These are phyloP conservation scores for Candida stauntonica DNA, from an alignment of 805 yeast genomes.

Conservation along the genomic window DNA sequence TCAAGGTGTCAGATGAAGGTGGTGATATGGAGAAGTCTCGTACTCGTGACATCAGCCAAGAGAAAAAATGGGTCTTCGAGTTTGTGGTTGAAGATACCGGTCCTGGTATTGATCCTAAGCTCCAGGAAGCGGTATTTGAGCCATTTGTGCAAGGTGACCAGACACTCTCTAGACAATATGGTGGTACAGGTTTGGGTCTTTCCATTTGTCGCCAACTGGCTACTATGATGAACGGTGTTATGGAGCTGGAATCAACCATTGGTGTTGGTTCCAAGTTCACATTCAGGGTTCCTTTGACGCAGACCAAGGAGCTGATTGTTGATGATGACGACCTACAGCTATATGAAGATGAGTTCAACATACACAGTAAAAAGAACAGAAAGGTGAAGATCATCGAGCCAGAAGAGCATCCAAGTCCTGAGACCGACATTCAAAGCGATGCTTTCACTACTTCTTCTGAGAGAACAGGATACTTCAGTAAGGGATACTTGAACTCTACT, in stretches of 20 bases:
- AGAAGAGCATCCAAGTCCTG: background rate
- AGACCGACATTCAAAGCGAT: slow-evolving; percentile 1
- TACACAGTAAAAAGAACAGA: slow-evolving; percentile 45
- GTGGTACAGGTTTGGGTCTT: slow-evolving; percentile 94
- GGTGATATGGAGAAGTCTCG: slow-evolving; percentile 21
- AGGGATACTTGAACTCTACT: slow-evolving; percentile 31
- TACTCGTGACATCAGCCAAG: slow-evolving; percentile 19
- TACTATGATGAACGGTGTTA: slow-evolving; percentile 82
- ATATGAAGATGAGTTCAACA: slow-evolving; percentile 67
- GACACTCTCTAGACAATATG: slow-evolving; percentile 82
- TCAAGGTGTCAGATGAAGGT: slow-evolving; percentile 27
- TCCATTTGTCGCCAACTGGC: slow-evolving; percentile 89
- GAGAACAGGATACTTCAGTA: slow-evolving; percentile 11
- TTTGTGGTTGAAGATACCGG: slow-evolving; percentile 87
- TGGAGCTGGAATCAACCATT: slow-evolving; percentile 64
- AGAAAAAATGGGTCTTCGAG: slow-evolving; percentile 41
- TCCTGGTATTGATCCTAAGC: slow-evolving; percentile 82
- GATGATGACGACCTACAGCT: slow-evolving; percentile 34
- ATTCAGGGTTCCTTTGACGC: slow-evolving; percentile 72
- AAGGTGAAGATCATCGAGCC: slow-evolving; percentile 36
- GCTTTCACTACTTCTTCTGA: slow-evolving; percentile 13
- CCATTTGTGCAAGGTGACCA: slow-evolving; percentile 98
- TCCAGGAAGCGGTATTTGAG: slow-evolving; percentile 85
- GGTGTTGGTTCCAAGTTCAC: slow-evolving; percentile 85
- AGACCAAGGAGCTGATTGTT: slow-evolving; percentile 34